Base-by-base conservation (phyloP, 2,329 filamentous ascomycete genomes). In the Paecilomyces niveus region DNA sequence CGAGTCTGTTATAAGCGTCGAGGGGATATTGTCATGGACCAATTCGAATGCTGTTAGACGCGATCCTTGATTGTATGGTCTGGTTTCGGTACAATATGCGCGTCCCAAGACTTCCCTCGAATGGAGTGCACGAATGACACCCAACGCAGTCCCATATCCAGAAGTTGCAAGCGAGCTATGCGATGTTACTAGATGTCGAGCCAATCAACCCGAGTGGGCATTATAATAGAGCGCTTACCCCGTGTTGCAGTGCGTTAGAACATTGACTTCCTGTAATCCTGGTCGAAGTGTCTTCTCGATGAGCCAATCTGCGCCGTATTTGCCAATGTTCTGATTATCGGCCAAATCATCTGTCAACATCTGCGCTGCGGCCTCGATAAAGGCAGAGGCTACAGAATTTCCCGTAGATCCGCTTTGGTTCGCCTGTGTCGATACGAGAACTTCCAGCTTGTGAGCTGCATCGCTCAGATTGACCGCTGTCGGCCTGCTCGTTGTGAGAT, bases 241-340 rank as follows among this genome's bases (percentile, higher is more conserved):
- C 22, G 94, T 99, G 74, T 99, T 99, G 81, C 94, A 99, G 76
- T 99, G 95, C 10, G 94, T 99, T 64, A 99, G 78, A 51, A 99
- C 88, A n/a, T 90, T 90, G 54, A 96, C 77, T 63, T 81, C 79
- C 66, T 75, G 80, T 81, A 72, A 62, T 80, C 71, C 70, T 81
- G 74, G 64, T 75, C 53, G 78, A 35, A 62, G 75, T 68, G 70
- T 68, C 65, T 90, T 85, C 49, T 81, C 76, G 58, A 85, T 76
- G 33, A 99, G 87, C 90, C 94, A 99, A 63, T 86, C 81, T 0
- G 92, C 90, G 45, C 94, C 94, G 71, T 89, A 80, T 59, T 85
- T 81, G 54, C 94, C 94, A 71, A 99, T 97, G 26, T 84, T 83
- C 63, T 89, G 82, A 73, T 99, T 99, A 65, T 94, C 94, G 64